Base-by-base conservation (phyloP, 805 yeast genomes). In the Myxozyma melibiosi region DNA sequence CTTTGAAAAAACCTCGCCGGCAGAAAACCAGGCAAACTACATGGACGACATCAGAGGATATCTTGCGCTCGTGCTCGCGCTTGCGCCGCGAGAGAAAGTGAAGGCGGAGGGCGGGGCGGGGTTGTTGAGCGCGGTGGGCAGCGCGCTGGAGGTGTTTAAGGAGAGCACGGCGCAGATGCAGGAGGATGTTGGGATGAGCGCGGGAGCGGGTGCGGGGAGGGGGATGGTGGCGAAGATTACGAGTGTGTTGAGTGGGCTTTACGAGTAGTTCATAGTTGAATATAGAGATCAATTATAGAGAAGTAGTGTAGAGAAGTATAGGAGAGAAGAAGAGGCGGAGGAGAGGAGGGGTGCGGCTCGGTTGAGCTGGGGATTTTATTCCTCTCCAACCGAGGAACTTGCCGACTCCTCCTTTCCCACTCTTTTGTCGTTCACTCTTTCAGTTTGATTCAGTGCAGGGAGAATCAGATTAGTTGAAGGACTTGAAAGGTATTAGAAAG, bases 41-140 rank as follows among this genome's bases (percentile, higher is more conserved):
- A 50, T 50, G 24, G 22, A 27, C 9, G 62, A 57, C 30, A 28
- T 57, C 5, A 30, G 50, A 6, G 62, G 62, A 2, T 57, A 57
- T 43, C 22, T 57, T 5, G 46, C 62, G 6, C 49, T 57, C 3
- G 18, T 57, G 7, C 31, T 54, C 11, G 55, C 42, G 4, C 46
- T 30, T 11, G 30, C 39, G 50, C 9, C 37, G n/a, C 16, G 35
- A 16, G 25, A 25, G 30, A 18, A 20, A 8, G 8, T 18, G 3
- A 28, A 28, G 11, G 18, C 28, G 39, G 48, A 34, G 18, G 28
- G 27, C 13, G 45, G 41, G 2, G 50, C 43, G 9, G 47, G 22
- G 30, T 33, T 42, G 27, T 20, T 33, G n/a, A 40, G 24, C 39
- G 43, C 50, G 9, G 45, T 54, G 11, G 48, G 48, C n/a, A 33